Base-by-base conservation (phyloP, 805 yeast species). In the Candida odintsovae region DNA sequence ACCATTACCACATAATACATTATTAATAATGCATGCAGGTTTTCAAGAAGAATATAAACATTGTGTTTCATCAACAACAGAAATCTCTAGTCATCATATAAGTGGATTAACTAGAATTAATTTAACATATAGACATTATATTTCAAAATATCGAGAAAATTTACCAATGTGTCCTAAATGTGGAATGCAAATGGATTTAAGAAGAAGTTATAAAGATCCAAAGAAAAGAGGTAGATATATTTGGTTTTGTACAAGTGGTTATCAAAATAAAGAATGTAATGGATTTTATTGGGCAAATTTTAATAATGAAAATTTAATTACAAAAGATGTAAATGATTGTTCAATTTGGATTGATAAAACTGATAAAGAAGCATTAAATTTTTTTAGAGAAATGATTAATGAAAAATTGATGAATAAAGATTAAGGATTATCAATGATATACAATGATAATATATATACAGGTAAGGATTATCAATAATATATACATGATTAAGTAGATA, bases 21-120 rank as follows among this genome's bases (percentile, higher is more conserved):
- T 86, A 35, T 55, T 86, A 3, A 63, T 86, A 3, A 86, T 86
- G 95, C 80, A 82, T 49, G 84, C 88, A 1, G 89, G 88, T 0
- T 81, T 86, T 50, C 95, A 86, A 59, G 95, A 86, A 52, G 78
- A 76, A 43, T 86, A 66, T 59, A 84, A 80, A 55, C 95, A 87
- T 56, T 68, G 80, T 48, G 78, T 86, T 0, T 76, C 77, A 5
- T 68, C 80, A 1, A 63, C 72, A 37, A 59, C 63, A 6, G 65
- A 65, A 8, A 62, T 79, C 3, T 66, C 70, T 16, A 52, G 65
- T 0, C 83, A 83, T 51, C 72, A 75, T 0, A 62, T 73, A 0
- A 59, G 81, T 1, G 83, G 82, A 0, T 53, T 72, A 1, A 49
- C 69, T 5, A 64, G 95, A 43, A 73, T 82, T 50, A 85, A 82